A percentile compares a stretch with the other conserved stretches of the same genome.
Conservation (phyloP, 768 basidiomycete genomes). For the Lyophyllum semitale region DNA sequence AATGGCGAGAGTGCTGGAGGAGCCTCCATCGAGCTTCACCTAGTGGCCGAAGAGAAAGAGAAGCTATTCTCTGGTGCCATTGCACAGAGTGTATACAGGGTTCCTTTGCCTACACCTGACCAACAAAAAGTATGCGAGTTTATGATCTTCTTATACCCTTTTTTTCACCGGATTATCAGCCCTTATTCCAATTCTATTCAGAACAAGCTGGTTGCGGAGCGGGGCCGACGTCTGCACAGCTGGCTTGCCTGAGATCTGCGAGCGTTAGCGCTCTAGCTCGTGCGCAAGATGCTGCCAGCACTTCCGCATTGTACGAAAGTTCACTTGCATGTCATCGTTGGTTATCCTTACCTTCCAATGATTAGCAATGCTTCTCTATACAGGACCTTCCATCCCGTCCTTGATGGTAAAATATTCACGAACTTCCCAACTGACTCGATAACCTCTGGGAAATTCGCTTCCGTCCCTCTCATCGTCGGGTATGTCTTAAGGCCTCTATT, state of each 20-base stretch:
- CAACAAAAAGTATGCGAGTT: slow-evolving; percentile 47
- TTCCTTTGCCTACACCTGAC: slow-evolving; percentile 50
- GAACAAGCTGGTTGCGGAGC: slow-evolving; percentile 49
- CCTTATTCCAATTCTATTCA: slow-evolving; percentile 54
- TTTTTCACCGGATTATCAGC: slow-evolving; percentile 28
- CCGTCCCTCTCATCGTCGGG: slow-evolving; percentile 64
- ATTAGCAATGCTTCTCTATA: slow-evolving; percentile 43
- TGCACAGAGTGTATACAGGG: slow-evolving; percentile 61
- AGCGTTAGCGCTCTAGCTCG: slow-evolving; percentile 51
- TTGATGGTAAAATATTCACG: slow-evolving; percentile 54
- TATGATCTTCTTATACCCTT: not conserved
- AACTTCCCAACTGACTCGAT: slow-evolving; percentile 53
- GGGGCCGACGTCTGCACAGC: slow-evolving; percentile 32
- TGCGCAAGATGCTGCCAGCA: slow-evolving; percentile 51
- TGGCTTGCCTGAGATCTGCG: slow-evolving; percentile 52
- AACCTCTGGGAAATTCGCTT: slow-evolving; percentile 42
- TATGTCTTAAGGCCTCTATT: slow-evolving; percentile 24
- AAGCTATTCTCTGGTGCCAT: slow-evolving; percentile 56
- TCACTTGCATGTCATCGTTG: not conserved
- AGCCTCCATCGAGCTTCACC: slow-evolving; percentile 57
- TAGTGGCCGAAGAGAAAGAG: slow-evolving; percentile 43
- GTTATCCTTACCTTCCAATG: slow-evolving; percentile 4
- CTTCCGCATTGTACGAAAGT: slow-evolving; percentile 41
- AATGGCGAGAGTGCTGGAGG: slow-evolving; percentile 66
- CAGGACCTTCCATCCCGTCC: slow-evolving; percentile 50